Base-by-base conservation (phyloP, 106 monocot genomes). In the Platanthera zijinensis region DNA sequence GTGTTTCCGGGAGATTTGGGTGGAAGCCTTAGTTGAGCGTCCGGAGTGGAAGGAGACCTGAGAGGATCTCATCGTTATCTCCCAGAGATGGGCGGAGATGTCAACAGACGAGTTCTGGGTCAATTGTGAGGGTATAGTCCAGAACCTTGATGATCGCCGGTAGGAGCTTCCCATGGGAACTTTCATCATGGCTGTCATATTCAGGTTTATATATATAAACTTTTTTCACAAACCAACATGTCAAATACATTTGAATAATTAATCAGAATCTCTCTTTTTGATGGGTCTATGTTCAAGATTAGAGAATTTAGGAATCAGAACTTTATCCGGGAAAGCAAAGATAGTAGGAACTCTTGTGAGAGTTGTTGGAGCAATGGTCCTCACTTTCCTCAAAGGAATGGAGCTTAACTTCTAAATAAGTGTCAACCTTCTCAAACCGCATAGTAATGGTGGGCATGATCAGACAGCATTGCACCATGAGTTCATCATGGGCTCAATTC, bases 41-140 rank as follows among this genome's bases (percentile, higher is more conserved):
- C 89, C 89, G 10, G 87, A 89, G 21, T 83, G 88, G 90, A 86
- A 80, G 50, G 83, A 49, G 71, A 78, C 75, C 4, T 51, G 94
- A 50, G 99, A 99, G 70, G 99, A 99, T 73, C 82, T 99, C 3
- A 69, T 99, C 46, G 80, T 94, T 2, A 68, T 84, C 7, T 82
- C 94, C 11, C 84, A 86, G 62, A 81, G 88, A 51, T 94, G 94
- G n/a, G 88, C 89, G 2, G 88, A 94, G 75, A 94, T 99, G 94
- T 54, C 86, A 0, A n/a, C 90, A 0, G 92, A 92, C 25, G 94
- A 94, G 32, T 87, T 99, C 48, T 94, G 94, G 92, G 25, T 77
- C 11, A 92, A 85, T n/a, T 99, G 99, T 54, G 99, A 99, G 76
- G 80, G 52, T 5, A 88, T 99, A 50, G 99, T 99, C 28, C 99